These are phyloP conservation scores for Yarrowia keelungensis DNA, from an alignment of 805 yeast species.

Conservation along the genomic window DNA sequence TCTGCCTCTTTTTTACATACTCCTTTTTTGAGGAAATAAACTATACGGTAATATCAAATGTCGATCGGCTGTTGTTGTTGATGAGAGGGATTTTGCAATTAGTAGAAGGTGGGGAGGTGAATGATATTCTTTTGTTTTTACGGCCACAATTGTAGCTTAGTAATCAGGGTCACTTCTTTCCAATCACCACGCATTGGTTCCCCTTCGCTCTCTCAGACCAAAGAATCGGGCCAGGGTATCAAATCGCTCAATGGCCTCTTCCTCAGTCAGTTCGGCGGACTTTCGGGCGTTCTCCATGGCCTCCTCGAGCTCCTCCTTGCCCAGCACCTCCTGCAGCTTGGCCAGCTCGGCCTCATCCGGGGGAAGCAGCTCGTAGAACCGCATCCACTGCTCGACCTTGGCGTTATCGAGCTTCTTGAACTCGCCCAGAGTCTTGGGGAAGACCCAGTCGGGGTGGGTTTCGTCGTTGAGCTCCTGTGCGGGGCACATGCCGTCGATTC, in stretches of 20 bases:
- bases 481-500: slow-evolving; percentile 79
- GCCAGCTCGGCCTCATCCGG: slow-evolving; percentile 63
- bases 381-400: slow-evolving; percentile 61
- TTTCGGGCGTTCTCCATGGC: slow-evolving; percentile 43
- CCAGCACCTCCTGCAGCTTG: slow-evolving; percentile 58
- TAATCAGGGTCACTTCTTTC: too few relatives aligned
- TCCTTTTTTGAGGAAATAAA: neutral
- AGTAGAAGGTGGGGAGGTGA: too few relatives aligned
- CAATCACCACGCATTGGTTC: slow-evolving; percentile 57
- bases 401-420: slow-evolving; percentile 58
- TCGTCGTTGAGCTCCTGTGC: slow-evolving; percentile 47
- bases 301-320: slow-evolving; percentile 53
- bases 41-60: neutral
- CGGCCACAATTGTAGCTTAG: too few relatives aligned
- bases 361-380: slow-evolving; percentile 80
- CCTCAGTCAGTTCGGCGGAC: slow-evolving; percentile 54
- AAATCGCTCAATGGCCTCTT: slow-evolving; percentile 61
- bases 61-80: slow-evolving; percentile 1
- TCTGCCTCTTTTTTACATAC: neutral
- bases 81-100: too few relatives aligned
- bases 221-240: slow-evolving; percentile 72
- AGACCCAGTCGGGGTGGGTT: slow-evolving; percentile 46
- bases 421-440: slow-evolving; percentile 65
- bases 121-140: too few relatives aligned
- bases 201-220: slow-evolving; percentile 66